These are phyloP conservation scores for Sporothrix sp. DNA, from an alignment of 2,329 filamentous ascomycete species.

Conservation along the genomic window DNA sequence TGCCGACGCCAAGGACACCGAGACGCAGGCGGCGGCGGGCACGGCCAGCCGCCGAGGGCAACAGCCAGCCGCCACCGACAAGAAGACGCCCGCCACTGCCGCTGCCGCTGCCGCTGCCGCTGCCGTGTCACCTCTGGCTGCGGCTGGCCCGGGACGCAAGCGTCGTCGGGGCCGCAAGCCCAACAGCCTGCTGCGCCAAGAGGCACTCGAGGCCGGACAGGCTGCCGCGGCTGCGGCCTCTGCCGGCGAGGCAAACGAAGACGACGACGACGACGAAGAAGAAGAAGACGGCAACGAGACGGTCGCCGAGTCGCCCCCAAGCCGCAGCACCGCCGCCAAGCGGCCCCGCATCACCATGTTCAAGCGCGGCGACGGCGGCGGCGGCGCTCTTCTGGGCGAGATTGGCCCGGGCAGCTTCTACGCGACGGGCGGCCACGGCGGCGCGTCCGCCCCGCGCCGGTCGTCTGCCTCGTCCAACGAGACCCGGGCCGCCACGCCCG, in stretches of 20 bases:
- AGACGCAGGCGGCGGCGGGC: neutral
- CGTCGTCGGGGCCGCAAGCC: conserved; percentile 13
- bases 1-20: neutral
- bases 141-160: conserved; percentile 1
- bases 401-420: conserved; percentile 34
- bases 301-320: conserved; percentile 14
- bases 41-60: too few species aligned
- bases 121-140: neutral
- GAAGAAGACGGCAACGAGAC: conserved; percentile 6
- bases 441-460: conserved; percentile 27
- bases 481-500: conserved; percentile 31
- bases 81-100: neutral
- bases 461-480: conserved; percentile 42
- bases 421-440: neutral
- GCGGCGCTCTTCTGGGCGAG: conserved; percentile 21
- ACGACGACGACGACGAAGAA: neutral
- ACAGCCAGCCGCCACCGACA: too few species aligned
- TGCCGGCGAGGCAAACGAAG: neutral
- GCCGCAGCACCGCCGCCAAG: conserved; percentile 10
- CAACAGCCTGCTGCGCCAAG: conserved; percentile 6
- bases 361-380: neutral
- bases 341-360: conserved; percentile 17
- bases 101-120: neutral
- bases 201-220: conserved; percentile 3
- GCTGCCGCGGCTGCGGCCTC: conserved; percentile 5